Evolutionary conservation across 179 eudicot genomes (phyloP).

Genomic region (Pouteria campechiana): DNA sequence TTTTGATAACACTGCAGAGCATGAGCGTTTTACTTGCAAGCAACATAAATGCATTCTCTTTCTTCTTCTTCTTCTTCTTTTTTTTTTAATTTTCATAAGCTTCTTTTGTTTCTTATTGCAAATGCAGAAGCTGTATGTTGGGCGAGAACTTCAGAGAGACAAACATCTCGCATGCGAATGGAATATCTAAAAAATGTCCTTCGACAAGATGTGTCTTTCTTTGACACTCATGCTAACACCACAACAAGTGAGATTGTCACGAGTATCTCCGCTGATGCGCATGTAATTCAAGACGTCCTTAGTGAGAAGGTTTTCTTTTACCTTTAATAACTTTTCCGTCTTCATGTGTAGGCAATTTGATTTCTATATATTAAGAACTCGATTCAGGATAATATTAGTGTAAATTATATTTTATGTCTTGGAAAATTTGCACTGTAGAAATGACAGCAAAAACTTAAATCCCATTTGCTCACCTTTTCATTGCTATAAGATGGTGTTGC

Average conservation of each 20-base stretch:
- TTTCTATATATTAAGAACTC: background rate
- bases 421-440: too few species aligned
- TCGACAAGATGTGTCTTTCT: constrained; percentile 15
- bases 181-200: constrained; percentile 10
- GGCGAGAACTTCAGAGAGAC: constrained; percentile 20
- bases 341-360: too few species aligned
- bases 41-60: too few species aligned
- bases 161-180: constrained; percentile 16
- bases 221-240: constrained; percentile 13
- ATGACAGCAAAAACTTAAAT: too few species aligned
- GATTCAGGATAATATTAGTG: too few species aligned
- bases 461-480: too few species aligned
- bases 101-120: constrained; percentile 1
- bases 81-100: too few species aligned
- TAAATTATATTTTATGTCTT: too few species aligned
- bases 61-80: too few species aligned
- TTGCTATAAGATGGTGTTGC: too few species aligned
- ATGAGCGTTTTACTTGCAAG: too few species aligned
- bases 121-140: constrained; percentile 19
- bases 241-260: constrained; percentile 10
- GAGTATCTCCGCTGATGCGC: constrained; percentile 11
- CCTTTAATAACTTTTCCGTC: background rate
- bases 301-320: constrained; percentile 1
- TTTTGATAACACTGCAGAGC: too few species aligned
- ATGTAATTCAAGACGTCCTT: constrained; percentile 10